Base-by-base conservation (phyloP, 805 yeast species). In the Candida khao-thaluensis region DNA sequence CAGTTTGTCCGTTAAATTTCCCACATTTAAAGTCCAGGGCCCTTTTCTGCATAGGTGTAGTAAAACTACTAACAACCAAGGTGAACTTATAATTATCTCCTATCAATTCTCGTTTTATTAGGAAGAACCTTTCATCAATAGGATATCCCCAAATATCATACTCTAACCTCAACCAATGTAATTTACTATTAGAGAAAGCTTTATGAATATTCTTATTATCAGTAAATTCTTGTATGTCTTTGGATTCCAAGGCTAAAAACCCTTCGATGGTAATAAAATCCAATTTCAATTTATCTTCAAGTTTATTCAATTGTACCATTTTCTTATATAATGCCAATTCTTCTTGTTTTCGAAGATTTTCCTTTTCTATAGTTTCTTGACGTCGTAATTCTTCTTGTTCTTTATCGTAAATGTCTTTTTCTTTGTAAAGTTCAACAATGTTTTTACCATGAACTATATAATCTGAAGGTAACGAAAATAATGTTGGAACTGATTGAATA, bases 401-500 rank as follows among this genome's bases (percentile, higher is more conserved):
- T 16, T 44, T 21, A 2, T 12, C n/a, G 11, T 25, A 37, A 18
- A 47, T 48, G 18, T 34, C 41, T 24, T 48, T 46, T 20, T 40
- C 37, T 38, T 40, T 26, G 18, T 44, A 44, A 8, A 47, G 40
- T 24, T 43, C 44, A 16, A 29, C 16, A 30, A 28, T 35, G 11
- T 35, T 28, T 22, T 44, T 39, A 7, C 44, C 50, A 20, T 48
- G 48, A 20, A 35, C 35, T 16, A 33, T 40, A 26, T 37, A 49
- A 21, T 44, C 50, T 0, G 48, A 42, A 1, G 69, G 68, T 11
- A 64, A 45, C 1, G 56, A 52, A 25, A 70, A 64, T 10, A 83
- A 58, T 0, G 76, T 70, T 0, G 88, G 85, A 1, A 72, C 69
- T 1, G 82, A 71, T 10, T 69, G 70, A 3, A 82, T 64, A 3